These are phyloP conservation scores for Candida taoyuanica DNA, from an alignment of 805 yeast species.

Conservation along the genomic window DNA sequence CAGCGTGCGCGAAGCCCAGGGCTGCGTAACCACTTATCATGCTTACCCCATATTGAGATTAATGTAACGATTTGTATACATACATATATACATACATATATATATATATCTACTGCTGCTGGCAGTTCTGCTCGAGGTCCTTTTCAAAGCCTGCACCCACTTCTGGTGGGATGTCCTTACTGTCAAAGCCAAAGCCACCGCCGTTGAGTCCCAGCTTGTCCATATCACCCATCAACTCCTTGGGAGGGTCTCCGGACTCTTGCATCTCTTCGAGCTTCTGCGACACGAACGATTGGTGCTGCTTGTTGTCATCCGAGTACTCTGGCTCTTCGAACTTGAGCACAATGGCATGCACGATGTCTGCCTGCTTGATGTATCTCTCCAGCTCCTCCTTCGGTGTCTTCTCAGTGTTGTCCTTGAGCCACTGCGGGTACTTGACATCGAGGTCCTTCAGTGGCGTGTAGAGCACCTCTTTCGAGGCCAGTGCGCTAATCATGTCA, in stretches of 20 bases:
- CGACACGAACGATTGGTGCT: conserved; percentile 48
- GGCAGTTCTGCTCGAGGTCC: conserved; percentile 52
- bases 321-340: conserved; percentile 58
- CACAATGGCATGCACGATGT: conserved; percentile 56
- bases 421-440: conserved; percentile 67
- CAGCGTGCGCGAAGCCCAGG: too few species aligned
- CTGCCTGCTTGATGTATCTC: conserved; percentile 58
- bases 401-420: conserved; percentile 46
- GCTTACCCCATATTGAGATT: too few species aligned
- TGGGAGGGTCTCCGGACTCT: conserved; percentile 76
- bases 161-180: conserved; percentile 44
- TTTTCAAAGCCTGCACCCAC: conserved; percentile 17
- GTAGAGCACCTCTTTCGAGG: conserved; percentile 79
- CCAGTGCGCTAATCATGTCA: conserved; percentile 75
- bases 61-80: too few species aligned
- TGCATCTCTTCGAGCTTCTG: conserved; percentile 62
- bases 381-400: conserved; percentile 38
- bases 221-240: conserved; percentile 61
- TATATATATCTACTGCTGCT: conserved; percentile 16
- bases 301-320: conserved; percentile 47
- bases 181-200: conserved; percentile 42
- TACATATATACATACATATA: neutral
- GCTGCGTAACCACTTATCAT: neutral
- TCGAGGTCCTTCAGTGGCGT: conserved; percentile 84
- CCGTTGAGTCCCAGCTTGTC: conserved; percentile 28